Percentiles rank a stretch among this genome's conserved stretches.
Conservation (phyloP, 768 basidiomycete genomes). For the Termitomyces sp. region DNA sequence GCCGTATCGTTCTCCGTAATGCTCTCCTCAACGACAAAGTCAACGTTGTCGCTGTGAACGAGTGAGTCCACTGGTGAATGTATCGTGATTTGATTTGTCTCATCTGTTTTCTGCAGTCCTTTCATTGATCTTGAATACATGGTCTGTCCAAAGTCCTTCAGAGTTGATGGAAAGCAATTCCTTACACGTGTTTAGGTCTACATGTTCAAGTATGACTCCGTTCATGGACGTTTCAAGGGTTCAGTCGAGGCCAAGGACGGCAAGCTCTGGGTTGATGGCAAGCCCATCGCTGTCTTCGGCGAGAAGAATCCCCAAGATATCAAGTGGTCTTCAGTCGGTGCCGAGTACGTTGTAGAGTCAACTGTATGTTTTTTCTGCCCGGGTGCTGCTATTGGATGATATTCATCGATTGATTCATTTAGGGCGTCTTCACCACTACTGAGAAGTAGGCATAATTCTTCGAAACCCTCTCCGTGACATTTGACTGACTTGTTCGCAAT, state of each 20-base stretch:
- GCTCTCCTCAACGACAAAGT: constrained; percentile 92
- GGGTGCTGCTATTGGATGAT: background rate
- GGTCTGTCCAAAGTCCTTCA: constrained; percentile 38
- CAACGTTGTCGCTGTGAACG: constrained; percentile 5
- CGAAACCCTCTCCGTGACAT: background rate
- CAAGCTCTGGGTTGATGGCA: constrained; percentile 83
- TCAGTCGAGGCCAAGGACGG: constrained; percentile 76
- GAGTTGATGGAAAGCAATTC: background rate
- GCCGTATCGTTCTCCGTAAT: constrained; percentile 97
- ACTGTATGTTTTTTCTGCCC: constrained; percentile 50
- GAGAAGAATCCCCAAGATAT: constrained; percentile 88
- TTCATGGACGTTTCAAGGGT: constrained; percentile 91
- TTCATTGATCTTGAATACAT: constrained; percentile 98
- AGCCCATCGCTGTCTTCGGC: constrained; percentile 68
- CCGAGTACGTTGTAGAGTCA: constrained; percentile 94
- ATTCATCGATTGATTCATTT: background rate
- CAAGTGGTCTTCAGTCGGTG: constrained; percentile 73
- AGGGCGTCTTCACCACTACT: constrained; percentile 96
- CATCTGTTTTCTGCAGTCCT: constrained; percentile 48
- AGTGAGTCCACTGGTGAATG: background rate
- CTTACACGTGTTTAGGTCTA: constrained; percentile 59
- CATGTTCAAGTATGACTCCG: constrained; percentile 98
- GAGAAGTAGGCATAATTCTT: constrained; percentile 55
- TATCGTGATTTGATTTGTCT: background rate
- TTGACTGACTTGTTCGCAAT: constrained; percentile 8